Evolutionary conservation across 2,329 filamentous ascomycete genomes (phyloP).

Genomic region (Delphinella strobiligena): DNA sequence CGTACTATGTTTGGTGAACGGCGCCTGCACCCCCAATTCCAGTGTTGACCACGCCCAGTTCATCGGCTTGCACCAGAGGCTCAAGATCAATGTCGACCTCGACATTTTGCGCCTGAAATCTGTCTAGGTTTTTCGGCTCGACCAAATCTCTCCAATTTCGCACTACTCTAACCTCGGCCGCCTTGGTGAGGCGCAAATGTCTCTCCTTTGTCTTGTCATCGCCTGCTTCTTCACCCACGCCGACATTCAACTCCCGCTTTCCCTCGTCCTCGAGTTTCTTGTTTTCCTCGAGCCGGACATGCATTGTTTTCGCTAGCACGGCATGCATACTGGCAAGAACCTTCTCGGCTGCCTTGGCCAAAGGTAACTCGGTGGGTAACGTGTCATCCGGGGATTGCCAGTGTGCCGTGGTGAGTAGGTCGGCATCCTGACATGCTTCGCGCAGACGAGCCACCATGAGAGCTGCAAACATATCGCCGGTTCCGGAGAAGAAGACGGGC

Average conservation of each 20-base stretch:
- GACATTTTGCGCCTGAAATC: conserved; percentile 42
- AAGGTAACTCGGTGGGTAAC: conserved; percentile 56
- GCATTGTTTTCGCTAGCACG: conserved; percentile 57
- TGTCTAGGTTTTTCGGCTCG: conserved; percentile 52
- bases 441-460: conserved; percentile 78
- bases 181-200: conserved; percentile 63
- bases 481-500: conserved; percentile 90
- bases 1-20: conserved; percentile 45
- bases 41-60: conserved; percentile 66
- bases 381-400: conserved; percentile 74
- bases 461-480: conserved; percentile 96
- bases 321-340: conserved; percentile 89
- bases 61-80: conserved; percentile 46
- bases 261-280: conserved; percentile 32
- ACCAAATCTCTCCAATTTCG: conserved; percentile 59
- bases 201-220: conserved; percentile 41
- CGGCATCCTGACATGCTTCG: conserved; percentile 54
- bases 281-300: conserved; percentile 55
- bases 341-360: conserved; percentile 73
- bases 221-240: conserved; percentile 28
- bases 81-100: conserved; percentile 4
- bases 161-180: conserved; percentile 78
- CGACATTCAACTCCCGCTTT: conserved; percentile 31
- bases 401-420: conserved; percentile 42
- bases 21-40: conserved; percentile 49